A percentile compares a stretch with the other conserved stretches of the same genome.
These are phyloP conservation scores for Epichloe gansuensis DNA, from an alignment of 2,329 filamentous ascomycete genomes.

Conservation along the genomic window DNA sequence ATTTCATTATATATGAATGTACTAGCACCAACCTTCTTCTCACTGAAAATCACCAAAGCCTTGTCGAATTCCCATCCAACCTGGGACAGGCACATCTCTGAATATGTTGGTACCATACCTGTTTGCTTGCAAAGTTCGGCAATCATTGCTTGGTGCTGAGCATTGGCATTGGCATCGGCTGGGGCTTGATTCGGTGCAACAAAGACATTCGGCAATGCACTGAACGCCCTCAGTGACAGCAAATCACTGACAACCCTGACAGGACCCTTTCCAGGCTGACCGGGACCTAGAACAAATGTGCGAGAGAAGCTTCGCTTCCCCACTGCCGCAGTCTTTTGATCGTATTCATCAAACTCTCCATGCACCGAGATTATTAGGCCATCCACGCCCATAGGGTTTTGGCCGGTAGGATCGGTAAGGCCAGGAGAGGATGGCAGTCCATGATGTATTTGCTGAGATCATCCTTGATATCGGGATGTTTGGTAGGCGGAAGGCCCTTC, in stretches of 20 bases:
- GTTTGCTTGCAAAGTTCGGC: slow-evolving; percentile 66
- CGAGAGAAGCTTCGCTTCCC: slow-evolving; percentile 71
- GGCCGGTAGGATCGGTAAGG: slow-evolving; percentile 55
- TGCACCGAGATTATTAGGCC: slow-evolving; percentile 71
- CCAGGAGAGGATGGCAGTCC: slow-evolving; percentile 66
- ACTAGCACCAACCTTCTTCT: slow-evolving; percentile 50
- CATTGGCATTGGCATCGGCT: slow-evolving; percentile 13
- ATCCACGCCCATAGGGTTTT: slow-evolving; percentile 55
- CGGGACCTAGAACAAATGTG: slow-evolving; percentile 68
- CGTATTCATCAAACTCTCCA: slow-evolving; percentile 70
- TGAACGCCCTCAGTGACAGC: slow-evolving; percentile 58
- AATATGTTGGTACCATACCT: slow-evolving; percentile 67
- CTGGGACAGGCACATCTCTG: slow-evolving; percentile 67
- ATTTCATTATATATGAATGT: neutral
- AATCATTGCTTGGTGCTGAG: slow-evolving; percentile 56
- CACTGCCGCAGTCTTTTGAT: slow-evolving; percentile 40
- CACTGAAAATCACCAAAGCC: slow-evolving; percentile 63
- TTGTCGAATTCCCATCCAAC: slow-evolving; percentile 70
- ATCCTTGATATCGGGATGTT: slow-evolving; percentile 57
- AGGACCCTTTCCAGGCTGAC: slow-evolving; percentile 46
- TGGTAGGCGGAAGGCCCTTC: slow-evolving; percentile 57
- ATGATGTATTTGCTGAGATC: slow-evolving; percentile 67
- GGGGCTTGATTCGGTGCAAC: slow-evolving; percentile 15
- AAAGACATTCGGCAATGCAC: slow-evolving; percentile 33
- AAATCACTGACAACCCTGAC: slow-evolving; percentile 73